Evolutionary conservation across 106 monocot species (phyloP).

Genomic region (Dendrobium nobile): DNA sequence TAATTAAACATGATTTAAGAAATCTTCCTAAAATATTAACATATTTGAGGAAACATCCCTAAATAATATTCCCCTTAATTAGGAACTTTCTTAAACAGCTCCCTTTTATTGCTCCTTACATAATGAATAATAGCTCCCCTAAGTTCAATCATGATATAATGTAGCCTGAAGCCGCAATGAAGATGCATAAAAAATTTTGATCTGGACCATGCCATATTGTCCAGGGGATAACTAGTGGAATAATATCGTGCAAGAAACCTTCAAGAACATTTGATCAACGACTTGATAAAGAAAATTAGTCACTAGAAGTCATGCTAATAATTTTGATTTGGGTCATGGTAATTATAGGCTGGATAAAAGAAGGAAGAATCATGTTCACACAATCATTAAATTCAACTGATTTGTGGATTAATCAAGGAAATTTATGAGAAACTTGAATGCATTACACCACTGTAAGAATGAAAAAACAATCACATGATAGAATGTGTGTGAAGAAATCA

Average conservation of each 20-base stretch:
- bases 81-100: too few relatives aligned
- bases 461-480: background rate
- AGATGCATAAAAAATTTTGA: background rate
- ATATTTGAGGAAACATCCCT: too few relatives aligned
- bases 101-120: too few relatives aligned
- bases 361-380: background rate
- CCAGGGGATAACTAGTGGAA: background rate
- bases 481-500: background rate
- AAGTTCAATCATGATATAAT: background rate
- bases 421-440: background rate
- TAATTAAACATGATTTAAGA: too few relatives aligned
- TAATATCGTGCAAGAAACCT: background rate
- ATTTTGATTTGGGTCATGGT: background rate
- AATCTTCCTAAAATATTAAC: too few relatives aligned
- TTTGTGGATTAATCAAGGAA: background rate
- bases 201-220: background rate
- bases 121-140: too few relatives aligned
- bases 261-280: background rate
- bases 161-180: background rate
- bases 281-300: background rate
- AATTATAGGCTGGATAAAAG: background rate
- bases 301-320: background rate
- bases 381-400: background rate
- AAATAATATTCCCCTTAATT: too few relatives aligned
- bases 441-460: background rate